These are phyloP conservation scores for Amylostereum areolatum DNA, from an alignment of 1,284 basidiomycete genomes.

Conservation along the genomic window DNA sequence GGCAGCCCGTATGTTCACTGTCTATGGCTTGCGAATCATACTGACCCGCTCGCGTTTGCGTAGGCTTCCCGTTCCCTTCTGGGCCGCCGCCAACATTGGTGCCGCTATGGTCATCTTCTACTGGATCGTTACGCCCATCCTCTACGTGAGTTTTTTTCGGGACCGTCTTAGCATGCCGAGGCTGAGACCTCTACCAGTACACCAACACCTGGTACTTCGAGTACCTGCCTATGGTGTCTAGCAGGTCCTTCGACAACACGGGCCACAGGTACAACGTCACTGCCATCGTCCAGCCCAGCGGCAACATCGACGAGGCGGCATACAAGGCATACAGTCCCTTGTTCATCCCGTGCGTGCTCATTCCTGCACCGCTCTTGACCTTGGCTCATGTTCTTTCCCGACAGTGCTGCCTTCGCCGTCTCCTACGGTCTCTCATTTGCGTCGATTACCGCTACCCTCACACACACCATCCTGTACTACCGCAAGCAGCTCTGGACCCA, in stretches of 20 bases:
- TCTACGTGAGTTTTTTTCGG: conserved; percentile 18
- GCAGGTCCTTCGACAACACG: conserved; percentile 52
- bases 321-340: conserved; percentile 79
- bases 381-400: background rate
- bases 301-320: conserved; percentile 50
- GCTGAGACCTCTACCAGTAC: conserved; percentile 13
- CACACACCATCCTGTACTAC: conserved; percentile 74
- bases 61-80: conserved; percentile 45
- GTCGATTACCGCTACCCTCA: conserved; percentile 56
- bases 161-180: background rate
- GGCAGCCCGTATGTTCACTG: conserved; percentile 33
- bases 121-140: conserved; percentile 64
- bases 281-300: conserved; percentile 51
- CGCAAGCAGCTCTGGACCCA: conserved; percentile 64
- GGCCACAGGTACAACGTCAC: conserved; percentile 63
- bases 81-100: conserved; percentile 73
- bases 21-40: background rate
- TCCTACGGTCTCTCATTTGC: conserved; percentile 49
- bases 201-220: conserved; percentile 33
- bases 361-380: no score
- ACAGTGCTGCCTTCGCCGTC: conserved; percentile 38
- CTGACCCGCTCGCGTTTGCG: conserved; percentile 20
- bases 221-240: conserved; percentile 45
- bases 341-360: conserved; percentile 49
- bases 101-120: conserved; percentile 68